phyloP scores from a whole-genome alignment of 805 yeast genomes.

The Candida jianshihensis region DNA sequence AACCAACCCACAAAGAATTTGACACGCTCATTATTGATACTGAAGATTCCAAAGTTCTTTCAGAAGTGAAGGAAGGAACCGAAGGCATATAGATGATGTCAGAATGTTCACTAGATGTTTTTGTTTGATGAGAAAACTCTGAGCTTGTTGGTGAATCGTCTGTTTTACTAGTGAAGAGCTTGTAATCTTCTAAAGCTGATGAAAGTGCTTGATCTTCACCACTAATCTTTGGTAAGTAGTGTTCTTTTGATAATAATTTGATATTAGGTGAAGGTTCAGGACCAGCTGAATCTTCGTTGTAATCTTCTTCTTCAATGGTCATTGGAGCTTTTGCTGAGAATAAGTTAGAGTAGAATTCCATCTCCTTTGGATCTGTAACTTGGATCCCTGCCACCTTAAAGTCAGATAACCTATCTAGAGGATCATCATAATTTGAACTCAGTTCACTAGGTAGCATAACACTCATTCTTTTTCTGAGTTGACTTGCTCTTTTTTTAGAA shows the following conservation, averaged over 20 bases:
- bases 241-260: no score
- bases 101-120: not conserved
- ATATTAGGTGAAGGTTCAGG: no score
- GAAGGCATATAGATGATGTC: slow-evolving; percentile 2
- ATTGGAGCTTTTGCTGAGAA: not conserved
- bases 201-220: slow-evolving; percentile 1
- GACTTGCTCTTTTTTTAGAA: no score
- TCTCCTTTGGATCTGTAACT: slow-evolving; percentile 16
- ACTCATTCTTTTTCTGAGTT: no score
- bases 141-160: slow-evolving; percentile 1
- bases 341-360: slow-evolving; percentile 15
- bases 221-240: no score
- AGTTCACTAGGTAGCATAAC: no score
- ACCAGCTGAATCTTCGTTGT: slow-evolving; percentile 5
- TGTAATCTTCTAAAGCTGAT: slow-evolving; percentile 18
- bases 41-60: slow-evolving; percentile 10
- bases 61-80: slow-evolving; percentile 10
- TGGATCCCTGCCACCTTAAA: slow-evolving; percentile 5
- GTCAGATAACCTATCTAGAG: no score
- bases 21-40: slow-evolving; percentile 13
- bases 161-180: slow-evolving; percentile 11
- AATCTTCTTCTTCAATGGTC: not conserved
- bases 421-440: no score
- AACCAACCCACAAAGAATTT: slow-evolving; percentile 20
- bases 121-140: not conserved